A percentile compares a stretch with the other conserved stretches of the same genome.
phyloP scores from a whole-genome alignment of 768 basidiomycete species.

The Termitomyces titanicus region DNA sequence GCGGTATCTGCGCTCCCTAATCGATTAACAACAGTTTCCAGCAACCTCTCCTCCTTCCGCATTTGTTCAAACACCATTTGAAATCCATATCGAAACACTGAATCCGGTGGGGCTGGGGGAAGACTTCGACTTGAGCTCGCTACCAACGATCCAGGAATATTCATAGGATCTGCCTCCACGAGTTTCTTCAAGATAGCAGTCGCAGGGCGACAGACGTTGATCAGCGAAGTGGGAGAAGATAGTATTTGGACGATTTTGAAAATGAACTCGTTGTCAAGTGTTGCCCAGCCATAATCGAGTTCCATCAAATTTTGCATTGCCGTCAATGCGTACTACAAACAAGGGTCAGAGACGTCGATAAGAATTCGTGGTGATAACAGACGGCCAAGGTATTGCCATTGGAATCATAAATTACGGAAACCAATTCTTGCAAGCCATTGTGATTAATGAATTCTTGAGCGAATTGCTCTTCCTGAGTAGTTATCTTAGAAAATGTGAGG shows the following conservation, averaged over 20 bases:
- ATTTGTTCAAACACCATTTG: conserved; percentile 79
- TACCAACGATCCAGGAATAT: conserved; percentile 52
- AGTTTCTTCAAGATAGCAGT: conserved; percentile 87
- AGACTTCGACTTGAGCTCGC: conserved; percentile 59
- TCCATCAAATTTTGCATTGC: conserved; percentile 90
- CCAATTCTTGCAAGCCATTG: conserved; percentile 68
- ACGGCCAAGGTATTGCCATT: conserved; percentile 88
- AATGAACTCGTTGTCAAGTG: conserved; percentile 71
- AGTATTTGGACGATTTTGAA: conserved; percentile 75
- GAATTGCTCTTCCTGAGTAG: conserved; percentile 74
- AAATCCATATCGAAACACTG: conserved; percentile 83
- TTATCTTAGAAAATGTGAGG: conserved; percentile 1
- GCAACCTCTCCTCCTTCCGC: conserved; percentile 61
- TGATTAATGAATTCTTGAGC: conserved; percentile 72
- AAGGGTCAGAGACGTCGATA: background rate
- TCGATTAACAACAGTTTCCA: conserved; percentile 81
- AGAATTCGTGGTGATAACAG: conserved; percentile 20
- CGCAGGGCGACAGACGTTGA: conserved; percentile 91
- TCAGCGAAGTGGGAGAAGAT: conserved; percentile 67
- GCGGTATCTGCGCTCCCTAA: conserved; percentile 80
- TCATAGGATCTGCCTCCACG: conserved; percentile 80
- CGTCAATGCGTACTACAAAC: conserved; percentile 70
- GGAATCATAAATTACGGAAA: conserved; percentile 59
- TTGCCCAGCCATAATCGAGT: conserved; percentile 76
- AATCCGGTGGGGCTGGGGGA: conserved; percentile 56